Percentiles rank a stretch among this genome's conserved stretches.
Conservation (phyloP, 2,329 filamentous ascomycete species). For the Bertia moriformis region DNA sequence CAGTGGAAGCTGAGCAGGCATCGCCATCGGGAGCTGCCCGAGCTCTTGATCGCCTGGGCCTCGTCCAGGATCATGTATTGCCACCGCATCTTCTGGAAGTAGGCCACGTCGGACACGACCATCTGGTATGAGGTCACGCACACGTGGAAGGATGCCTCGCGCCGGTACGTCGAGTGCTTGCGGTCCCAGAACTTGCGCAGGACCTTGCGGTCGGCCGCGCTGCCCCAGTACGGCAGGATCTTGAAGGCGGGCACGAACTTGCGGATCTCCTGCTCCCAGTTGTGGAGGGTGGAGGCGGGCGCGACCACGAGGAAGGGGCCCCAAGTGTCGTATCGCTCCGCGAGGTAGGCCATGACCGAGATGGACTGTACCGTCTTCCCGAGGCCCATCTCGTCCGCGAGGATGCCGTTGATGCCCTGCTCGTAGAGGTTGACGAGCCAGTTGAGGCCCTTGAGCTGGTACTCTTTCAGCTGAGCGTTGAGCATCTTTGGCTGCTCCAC, state of each 20-base stretch:
- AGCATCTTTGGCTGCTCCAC: conserved; percentile 90
- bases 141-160: conserved; percentile 88
- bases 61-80: conserved; percentile 99
- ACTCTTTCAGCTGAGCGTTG: conserved; percentile 89
- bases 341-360: conserved; percentile 96
- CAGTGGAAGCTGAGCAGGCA: conserved; percentile 85
- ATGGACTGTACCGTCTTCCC: conserved; percentile 98
- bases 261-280: conserved; percentile 97
- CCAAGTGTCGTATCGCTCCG: conserved; percentile 96
- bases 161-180: conserved; percentile 88
- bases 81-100: conserved; percentile 99
- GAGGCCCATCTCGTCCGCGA: conserved; percentile 98
- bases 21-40: conserved; percentile 92
- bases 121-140: conserved; percentile 94
- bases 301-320: conserved; percentile 94
- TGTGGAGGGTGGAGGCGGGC: conserved; percentile 89
- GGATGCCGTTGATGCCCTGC: conserved; percentile 97
- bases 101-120: conserved; percentile 87
- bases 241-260: conserved; percentile 91
- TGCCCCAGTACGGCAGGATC: conserved; percentile 94
- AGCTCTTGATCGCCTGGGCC: conserved; percentile 97
- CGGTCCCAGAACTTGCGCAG: conserved; percentile 98
- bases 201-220: conserved; percentile 83
- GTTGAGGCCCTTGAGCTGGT: conserved; percentile 96
- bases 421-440: conserved; percentile 99